Conservation (phyloP, 2,329 filamentous ascomycete genomes). For the Neonectria coccinea region DNA sequence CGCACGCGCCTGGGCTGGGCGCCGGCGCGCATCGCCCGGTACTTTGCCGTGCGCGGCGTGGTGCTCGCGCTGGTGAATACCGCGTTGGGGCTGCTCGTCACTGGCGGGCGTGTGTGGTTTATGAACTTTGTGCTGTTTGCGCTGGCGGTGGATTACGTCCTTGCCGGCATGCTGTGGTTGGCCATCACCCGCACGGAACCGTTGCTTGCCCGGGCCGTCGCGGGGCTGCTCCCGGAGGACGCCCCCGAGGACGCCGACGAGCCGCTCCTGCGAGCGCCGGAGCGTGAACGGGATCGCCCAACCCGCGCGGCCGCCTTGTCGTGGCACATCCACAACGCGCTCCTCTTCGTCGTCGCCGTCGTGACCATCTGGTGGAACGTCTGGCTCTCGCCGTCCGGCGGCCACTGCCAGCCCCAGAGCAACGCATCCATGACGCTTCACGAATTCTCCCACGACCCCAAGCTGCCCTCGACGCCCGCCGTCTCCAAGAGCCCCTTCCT, state of each 20-base stretch:
- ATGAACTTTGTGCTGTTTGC: slow-evolving; percentile 59
- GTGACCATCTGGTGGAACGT: slow-evolving; percentile 61
- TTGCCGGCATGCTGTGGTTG: slow-evolving; percentile 58
- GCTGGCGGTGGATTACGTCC: slow-evolving; percentile 58
- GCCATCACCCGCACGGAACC: slow-evolving; percentile 51
- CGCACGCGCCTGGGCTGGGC: slow-evolving; percentile 56
- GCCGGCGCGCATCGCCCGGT: slow-evolving; percentile 48
- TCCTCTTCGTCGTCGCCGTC: slow-evolving; percentile 49
- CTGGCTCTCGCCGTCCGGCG: slow-evolving; percentile 57
- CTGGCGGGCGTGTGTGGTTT: slow-evolving; percentile 54
- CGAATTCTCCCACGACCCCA: neutral
- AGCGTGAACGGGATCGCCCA: neutral
- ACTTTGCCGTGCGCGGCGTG: slow-evolving; percentile 53
- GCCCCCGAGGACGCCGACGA: slow-evolving; percentile 29
- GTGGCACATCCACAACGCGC: slow-evolving; percentile 56
- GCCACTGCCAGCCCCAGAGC: slow-evolving; percentile 49
- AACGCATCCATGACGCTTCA: neutral
- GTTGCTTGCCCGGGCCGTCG: slow-evolving; percentile 44
- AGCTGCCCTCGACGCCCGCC: slow-evolving; percentile 17
- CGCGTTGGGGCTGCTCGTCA: slow-evolving; percentile 48
- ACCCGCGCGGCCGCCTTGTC: slow-evolving; percentile 44
- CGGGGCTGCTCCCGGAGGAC: slow-evolving; percentile 25
- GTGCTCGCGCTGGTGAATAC: slow-evolving; percentile 52
- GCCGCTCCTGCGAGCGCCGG: slow-evolving; percentile 44
- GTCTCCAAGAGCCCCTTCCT: slow-evolving; percentile 43